These are phyloP conservation scores for Aspergillus sp. DNA, from an alignment of 2,329 filamentous ascomycete genomes.

Conservation along the genomic window DNA sequence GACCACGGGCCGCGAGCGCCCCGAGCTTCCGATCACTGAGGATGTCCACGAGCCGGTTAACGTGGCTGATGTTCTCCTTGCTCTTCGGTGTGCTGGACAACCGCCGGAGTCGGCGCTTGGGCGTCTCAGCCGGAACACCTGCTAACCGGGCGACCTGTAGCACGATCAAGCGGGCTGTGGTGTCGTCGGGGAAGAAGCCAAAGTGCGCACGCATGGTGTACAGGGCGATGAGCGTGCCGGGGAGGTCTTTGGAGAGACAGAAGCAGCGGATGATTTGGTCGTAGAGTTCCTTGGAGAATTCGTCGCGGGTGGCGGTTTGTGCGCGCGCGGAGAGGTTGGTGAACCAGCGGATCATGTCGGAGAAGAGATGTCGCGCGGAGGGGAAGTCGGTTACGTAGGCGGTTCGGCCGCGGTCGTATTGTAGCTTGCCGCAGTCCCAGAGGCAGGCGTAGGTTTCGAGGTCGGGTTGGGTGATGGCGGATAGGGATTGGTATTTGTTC, in stretches of 20 bases:
- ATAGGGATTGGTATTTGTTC: slow-evolving; percentile 59
- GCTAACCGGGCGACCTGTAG: slow-evolving; percentile 52
- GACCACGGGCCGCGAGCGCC: slow-evolving; percentile 34
- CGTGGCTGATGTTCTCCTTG: slow-evolving; percentile 48
- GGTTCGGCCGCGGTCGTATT: slow-evolving; percentile 51
- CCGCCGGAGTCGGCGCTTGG: slow-evolving; percentile 43
- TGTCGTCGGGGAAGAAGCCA: slow-evolving; percentile 48
- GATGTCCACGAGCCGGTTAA: slow-evolving; percentile 48
- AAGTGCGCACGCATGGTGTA: slow-evolving; percentile 49
- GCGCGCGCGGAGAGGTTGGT: slow-evolving; percentile 33
- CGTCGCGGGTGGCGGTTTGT: slow-evolving; percentile 32
- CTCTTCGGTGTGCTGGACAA: slow-evolving; percentile 44
- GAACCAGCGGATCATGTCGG: slow-evolving; percentile 53
- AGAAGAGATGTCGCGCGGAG: slow-evolving; percentile 48
- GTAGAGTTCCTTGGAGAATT: slow-evolving; percentile 53
- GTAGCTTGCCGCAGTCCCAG: slow-evolving; percentile 57
- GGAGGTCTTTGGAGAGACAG: slow-evolving; percentile 51
- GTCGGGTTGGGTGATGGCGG: slow-evolving; percentile 60
- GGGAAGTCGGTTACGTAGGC: slow-evolving; percentile 52
- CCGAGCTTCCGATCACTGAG: slow-evolving; percentile 44
- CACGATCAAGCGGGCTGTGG: slow-evolving; percentile 51
- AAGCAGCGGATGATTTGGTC: slow-evolving; percentile 56
- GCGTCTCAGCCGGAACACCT: slow-evolving; percentile 35
- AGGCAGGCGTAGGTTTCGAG: slow-evolving; percentile 69
- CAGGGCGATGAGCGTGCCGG: slow-evolving; percentile 54